These are phyloP conservation scores for Eutypella sp. DNA, from an alignment of 2,329 filamentous ascomycete genomes.

Conservation along the genomic window DNA sequence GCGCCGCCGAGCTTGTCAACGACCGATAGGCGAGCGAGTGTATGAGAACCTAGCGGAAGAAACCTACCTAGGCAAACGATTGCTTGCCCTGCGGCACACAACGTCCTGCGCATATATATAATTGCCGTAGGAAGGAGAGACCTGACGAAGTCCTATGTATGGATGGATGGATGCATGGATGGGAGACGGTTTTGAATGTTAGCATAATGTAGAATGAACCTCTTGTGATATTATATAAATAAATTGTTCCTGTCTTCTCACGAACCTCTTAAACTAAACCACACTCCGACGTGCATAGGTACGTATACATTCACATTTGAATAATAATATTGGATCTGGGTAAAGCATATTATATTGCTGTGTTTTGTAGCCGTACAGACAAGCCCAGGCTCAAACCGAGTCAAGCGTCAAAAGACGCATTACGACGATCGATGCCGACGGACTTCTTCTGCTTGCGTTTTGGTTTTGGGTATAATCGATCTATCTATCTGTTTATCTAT, in stretches of 20 bases:
- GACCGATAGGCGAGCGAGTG: conserved; percentile 24
- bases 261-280: too few relatives aligned
- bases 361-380: too few relatives aligned
- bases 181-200: neutral
- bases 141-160: conserved; percentile 1
- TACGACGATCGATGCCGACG: too few relatives aligned
- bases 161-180: neutral
- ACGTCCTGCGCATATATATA: conserved; percentile 4
- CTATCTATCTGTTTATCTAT: neutral
- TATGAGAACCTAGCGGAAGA: neutral
- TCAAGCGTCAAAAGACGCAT: too few relatives aligned
- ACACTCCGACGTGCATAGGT: neutral
- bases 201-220: neutral
- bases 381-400: too few relatives aligned
- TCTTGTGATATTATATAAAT: neutral
- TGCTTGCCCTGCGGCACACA: too few relatives aligned
- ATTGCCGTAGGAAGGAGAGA: neutral
- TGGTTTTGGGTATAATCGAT: neutral
- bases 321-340: neutral
- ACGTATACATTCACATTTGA: neutral
- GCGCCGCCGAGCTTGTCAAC: conserved; percentile 66
- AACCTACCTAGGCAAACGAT: too few relatives aligned
- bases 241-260: too few relatives aligned
- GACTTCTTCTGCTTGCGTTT: too few relatives aligned
- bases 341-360: neutral